Conservation (phyloP, 495 filamentous ascomycete species). For the Aspergillus mulundensis region DNA sequence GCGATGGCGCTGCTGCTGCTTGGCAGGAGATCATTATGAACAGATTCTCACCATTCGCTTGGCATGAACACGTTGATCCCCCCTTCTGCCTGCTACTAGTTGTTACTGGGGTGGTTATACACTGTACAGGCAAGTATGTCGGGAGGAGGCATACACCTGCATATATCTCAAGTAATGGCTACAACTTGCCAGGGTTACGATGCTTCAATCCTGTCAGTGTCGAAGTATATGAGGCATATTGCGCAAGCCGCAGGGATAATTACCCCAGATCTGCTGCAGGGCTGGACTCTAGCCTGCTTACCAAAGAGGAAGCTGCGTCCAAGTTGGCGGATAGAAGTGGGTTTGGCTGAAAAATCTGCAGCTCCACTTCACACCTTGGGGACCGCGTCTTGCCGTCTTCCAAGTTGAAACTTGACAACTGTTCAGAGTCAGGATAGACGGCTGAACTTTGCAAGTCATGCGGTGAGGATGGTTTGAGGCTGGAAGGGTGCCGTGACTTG, state of each 20-base stretch:
- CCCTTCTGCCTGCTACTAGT: neutral
- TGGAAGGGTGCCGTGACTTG: neutral
- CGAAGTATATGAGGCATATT: neutral
- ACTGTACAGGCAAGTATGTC: neutral
- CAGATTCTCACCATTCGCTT: slow-evolving; percentile 15
- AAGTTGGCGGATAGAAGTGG: neutral
- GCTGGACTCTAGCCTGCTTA: neutral
- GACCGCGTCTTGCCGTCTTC: neutral
- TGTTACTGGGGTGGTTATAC: neutral
- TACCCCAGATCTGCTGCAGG: neutral
- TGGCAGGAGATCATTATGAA: slow-evolving; percentile 12
- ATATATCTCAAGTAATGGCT: slow-evolving; percentile 4
- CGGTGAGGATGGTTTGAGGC: neutral
- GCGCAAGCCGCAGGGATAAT: neutral
- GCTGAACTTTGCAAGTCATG: neutral
- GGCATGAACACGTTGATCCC: slow-evolving; percentile 1
- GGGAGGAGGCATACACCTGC: neutral
- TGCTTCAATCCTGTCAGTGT: neutral
- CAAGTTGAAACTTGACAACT: neutral
- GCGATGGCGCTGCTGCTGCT: neutral
- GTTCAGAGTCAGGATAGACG: neutral
- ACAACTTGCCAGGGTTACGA: neutral
- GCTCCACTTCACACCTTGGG: neutral
- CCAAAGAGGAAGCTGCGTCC: neutral
- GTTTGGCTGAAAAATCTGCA: neutral